A percentile compares a stretch with the other conserved stretches of the same genome.
Conservation (phyloP, 768 basidiomycete species). For the Suillus plorans region DNA sequence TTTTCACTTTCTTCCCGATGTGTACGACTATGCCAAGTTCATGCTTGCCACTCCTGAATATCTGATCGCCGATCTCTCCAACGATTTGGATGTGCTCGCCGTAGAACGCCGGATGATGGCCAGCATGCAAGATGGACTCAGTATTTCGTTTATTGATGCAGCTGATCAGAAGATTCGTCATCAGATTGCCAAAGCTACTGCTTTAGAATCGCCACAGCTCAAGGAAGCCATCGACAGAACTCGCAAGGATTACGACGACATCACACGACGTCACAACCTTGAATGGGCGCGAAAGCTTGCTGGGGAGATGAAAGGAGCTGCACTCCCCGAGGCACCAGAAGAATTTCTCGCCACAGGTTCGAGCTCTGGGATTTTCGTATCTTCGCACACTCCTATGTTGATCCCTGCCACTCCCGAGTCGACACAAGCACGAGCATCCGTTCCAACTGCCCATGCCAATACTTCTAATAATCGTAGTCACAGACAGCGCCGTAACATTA, state of each 20-base stretch:
- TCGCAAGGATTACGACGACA: constrained; percentile 53
- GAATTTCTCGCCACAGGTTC: constrained; percentile 47
- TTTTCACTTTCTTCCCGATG: constrained; percentile 94
- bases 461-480: constrained; percentile 40
- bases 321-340: constrained; percentile 47
- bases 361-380: background rate
- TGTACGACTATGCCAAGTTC: constrained; percentile 85
- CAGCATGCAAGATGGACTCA: constrained; percentile 74
- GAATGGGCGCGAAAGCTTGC: constrained; percentile 20
- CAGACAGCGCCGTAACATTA: constrained; percentile 73
- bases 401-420: constrained; percentile 12
- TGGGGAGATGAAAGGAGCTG: constrained; percentile 15
- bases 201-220: constrained; percentile 70
- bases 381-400: constrained; percentile 28
- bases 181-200: constrained; percentile 77
- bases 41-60: constrained; percentile 94
- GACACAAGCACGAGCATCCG: constrained; percentile 9
- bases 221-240: constrained; percentile 64
- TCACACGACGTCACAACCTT: constrained; percentile 40
- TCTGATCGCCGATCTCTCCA: constrained; percentile 69
- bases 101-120: constrained; percentile 65
- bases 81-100: constrained; percentile 71
- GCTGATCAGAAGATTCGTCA: constrained; percentile 75
- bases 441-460: constrained; percentile 10
- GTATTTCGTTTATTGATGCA: constrained; percentile 74